Conservation (phyloP, 441 rosid species). For the Biscutella laevigata region DNA sequence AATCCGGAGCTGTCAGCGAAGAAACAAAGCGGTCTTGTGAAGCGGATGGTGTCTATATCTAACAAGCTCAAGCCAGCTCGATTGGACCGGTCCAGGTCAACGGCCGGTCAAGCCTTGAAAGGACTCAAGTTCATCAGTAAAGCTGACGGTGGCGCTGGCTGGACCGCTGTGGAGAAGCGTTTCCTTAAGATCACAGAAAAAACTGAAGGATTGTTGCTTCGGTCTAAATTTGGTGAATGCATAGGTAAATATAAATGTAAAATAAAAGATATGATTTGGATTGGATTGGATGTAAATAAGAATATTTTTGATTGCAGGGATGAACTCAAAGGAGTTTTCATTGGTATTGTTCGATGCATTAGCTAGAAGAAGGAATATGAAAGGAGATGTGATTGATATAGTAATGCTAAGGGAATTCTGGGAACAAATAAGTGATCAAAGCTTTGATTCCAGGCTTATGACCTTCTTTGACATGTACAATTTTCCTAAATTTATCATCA, state of each 20-base stretch:
- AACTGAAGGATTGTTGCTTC: conserved; percentile 29
- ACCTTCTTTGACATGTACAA: conserved; percentile 53
- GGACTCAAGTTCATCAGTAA: conserved; percentile 41
- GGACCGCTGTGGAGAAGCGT: conserved; percentile 41
- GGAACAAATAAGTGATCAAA: conserved; percentile 43
- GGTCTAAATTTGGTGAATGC: conserved; percentile 43
- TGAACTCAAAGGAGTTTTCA: conserved; percentile 41
- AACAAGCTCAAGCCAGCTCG: conserved; percentile 23
- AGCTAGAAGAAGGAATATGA: conserved; percentile 29
- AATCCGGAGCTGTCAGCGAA: background rate
- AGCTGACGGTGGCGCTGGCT: conserved; percentile 33
- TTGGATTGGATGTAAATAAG: background rate
- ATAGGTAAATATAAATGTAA: conserved; percentile 29
- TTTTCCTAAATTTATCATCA: too few relatives aligned
- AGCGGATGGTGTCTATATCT: conserved; percentile 22
- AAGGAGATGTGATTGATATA: conserved; percentile 30
- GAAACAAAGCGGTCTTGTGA: background rate
- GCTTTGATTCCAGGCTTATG: conserved; percentile 42
- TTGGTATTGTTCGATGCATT: conserved; percentile 38
- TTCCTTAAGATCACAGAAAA: conserved; percentile 30
- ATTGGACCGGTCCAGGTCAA: conserved; percentile 35
- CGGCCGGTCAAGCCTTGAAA: conserved; percentile 32
- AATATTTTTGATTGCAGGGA: conserved; percentile 25
- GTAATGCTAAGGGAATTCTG: conserved; percentile 33
- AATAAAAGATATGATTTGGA: background rate